phyloP scores from a whole-genome alignment of 2,329 filamentous ascomycete genomes.

The Penicillium sp. region DNA sequence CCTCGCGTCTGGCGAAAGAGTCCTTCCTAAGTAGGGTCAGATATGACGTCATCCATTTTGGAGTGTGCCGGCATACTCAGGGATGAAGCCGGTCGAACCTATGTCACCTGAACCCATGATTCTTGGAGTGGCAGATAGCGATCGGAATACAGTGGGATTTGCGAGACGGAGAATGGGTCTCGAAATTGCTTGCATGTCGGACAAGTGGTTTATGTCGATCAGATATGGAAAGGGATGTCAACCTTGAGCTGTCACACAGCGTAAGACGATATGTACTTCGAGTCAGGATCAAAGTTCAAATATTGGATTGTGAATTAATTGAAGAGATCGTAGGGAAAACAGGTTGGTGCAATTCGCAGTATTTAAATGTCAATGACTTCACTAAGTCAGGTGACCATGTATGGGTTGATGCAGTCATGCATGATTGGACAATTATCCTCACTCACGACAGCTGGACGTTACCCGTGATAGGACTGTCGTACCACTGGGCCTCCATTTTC shows the following conservation, averaged over 20 bases:
- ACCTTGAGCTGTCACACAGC: neutral
- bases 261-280: neutral
- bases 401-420: conserved; percentile 1
- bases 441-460: neutral
- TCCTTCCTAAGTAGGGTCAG: conserved; percentile 14
- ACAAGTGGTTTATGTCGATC: neutral
- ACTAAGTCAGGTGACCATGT: conserved; percentile 1
- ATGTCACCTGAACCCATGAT: conserved; percentile 21
- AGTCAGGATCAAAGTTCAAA: neutral
- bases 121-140: conserved; percentile 14
- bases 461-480: neutral
- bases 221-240: neutral
- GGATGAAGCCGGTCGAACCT: conserved; percentile 18
- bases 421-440: neutral
- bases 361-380: conserved; percentile 5
- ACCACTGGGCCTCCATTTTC: neutral
- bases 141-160: conserved; percentile 6
- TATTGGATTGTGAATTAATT: neutral
- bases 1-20: conserved; percentile 16
- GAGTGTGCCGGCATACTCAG: conserved; percentile 17
- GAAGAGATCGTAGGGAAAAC: neutral
- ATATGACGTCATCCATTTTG: conserved; percentile 19
- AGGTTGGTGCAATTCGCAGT: neutral
- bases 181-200: conserved; percentile 11
- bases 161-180: conserved; percentile 16